phyloP scores from a whole-genome alignment of 169 alveolate genomes.

The Eimeria sp. region DNA sequence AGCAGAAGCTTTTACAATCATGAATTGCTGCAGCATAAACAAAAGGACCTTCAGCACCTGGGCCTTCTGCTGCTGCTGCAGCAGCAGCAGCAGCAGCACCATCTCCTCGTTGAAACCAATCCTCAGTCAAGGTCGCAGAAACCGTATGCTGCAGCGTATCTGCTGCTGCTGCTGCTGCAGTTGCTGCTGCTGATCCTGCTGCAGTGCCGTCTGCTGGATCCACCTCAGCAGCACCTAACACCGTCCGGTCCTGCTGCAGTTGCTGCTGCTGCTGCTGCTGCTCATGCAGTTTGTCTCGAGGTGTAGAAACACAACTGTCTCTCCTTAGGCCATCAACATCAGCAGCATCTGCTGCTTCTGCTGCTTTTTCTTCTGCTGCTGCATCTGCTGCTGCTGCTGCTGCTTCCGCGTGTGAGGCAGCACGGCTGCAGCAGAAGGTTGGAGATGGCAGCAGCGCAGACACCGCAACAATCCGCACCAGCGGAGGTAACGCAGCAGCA shows the following conservation, averaged over 20 bases:
- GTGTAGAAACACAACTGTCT: too few relatives aligned
- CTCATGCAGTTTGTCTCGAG: too few relatives aligned
- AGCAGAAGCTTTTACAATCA: neutral
- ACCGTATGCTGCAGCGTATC: constrained; percentile 23
- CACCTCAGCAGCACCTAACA: too few relatives aligned
- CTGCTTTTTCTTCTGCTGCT: neutral
- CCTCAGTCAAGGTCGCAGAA: constrained; percentile 4
- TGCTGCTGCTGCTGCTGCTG: too few relatives aligned
- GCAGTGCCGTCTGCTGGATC: too few relatives aligned
- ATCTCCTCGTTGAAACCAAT: constrained; percentile 18
- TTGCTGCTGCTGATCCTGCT: neutral
- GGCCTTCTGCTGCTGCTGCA: constrained; percentile 4
- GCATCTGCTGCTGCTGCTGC: too few relatives aligned
- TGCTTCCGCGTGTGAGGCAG: neutral
- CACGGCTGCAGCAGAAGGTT: constrained; percentile 50
- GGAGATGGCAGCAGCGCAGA: constrained; percentile 41
- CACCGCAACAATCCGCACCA: constrained; percentile 38
- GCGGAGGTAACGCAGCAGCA: constrained; percentile 54
- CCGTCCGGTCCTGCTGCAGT: too few relatives aligned
- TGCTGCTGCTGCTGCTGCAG: constrained; percentile 24
- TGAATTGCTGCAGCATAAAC: constrained; percentile 52
- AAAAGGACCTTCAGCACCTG: constrained; percentile 6
- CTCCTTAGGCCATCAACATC: neutral
- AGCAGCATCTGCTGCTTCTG: constrained; percentile 35
- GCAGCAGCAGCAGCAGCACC: neutral